Conservation (phyloP, 1,284 basidiomycete genomes). For the Uromyces viciae-fabae region DNA sequence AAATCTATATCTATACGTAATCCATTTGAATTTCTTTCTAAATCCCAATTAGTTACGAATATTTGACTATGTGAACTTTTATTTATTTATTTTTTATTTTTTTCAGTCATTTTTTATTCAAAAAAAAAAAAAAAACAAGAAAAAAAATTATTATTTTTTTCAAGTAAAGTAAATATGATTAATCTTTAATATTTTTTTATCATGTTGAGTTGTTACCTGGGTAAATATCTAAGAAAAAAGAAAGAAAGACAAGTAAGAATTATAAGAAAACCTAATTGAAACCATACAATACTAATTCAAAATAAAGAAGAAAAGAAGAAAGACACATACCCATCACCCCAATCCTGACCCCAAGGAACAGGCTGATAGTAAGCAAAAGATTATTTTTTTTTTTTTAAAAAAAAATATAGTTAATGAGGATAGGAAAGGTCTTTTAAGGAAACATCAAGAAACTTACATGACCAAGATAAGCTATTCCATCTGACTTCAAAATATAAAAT, state of each 20-base stretch:
- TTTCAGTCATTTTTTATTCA: not conserved
- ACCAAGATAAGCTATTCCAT: constrained; percentile 31
- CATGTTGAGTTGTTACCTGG: constrained; percentile 18
- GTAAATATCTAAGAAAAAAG: constrained; percentile 18
- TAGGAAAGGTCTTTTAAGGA: too few relatives aligned
- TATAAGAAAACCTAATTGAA: not conserved
- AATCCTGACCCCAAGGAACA: constrained; percentile 30
- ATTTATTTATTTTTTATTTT: too few relatives aligned
- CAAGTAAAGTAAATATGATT: too few relatives aligned
- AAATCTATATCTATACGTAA: not conserved
- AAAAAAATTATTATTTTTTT: too few relatives aligned
- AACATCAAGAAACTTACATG: constrained; percentile 9
- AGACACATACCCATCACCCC: constrained; percentile 28
- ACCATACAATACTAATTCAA: not conserved
- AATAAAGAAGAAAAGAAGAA: not conserved
- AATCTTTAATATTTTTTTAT: too few relatives aligned
- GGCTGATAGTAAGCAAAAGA: not conserved
- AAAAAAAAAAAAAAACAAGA: not conserved
- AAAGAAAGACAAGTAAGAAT: not conserved
- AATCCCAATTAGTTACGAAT: constrained; percentile 37
- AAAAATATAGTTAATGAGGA: not conserved
- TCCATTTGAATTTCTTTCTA: constrained; percentile 12
- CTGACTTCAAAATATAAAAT: not conserved
- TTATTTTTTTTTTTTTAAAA: not conserved
- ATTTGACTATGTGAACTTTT: constrained; percentile 22